These are phyloP conservation scores for Chalciporus chontae DNA, from an alignment of 768 basidiomycete genomes.

Conservation along the genomic window DNA sequence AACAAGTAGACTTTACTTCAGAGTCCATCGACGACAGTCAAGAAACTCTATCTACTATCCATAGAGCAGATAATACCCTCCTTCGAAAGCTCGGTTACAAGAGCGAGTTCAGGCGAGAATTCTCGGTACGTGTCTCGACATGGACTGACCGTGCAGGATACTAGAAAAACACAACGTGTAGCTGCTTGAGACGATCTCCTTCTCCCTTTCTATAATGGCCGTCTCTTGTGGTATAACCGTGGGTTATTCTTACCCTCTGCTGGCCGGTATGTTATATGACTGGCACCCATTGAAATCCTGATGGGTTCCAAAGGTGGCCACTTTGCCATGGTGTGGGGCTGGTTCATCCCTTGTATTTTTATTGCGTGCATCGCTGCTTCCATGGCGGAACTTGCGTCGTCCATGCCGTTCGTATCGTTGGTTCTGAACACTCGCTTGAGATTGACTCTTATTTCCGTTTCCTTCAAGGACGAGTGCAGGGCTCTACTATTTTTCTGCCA, in stretches of 20 bases:
- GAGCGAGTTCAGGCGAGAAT: slow-evolving; percentile 25
- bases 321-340: slow-evolving; percentile 23
- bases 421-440: neutral
- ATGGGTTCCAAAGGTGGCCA: slow-evolving; percentile 4
- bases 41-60: slow-evolving; percentile 7
- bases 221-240: slow-evolving; percentile 21
- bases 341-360: slow-evolving; percentile 22
- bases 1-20: neutral
- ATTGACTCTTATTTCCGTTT: neutral
- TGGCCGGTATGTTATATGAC: slow-evolving; percentile 6
- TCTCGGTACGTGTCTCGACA: slow-evolving; percentile 18
- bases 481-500: slow-evolving; percentile 28
- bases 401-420: slow-evolving; percentile 16
- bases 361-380: slow-evolving; percentile 17
- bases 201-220: slow-evolving; percentile 22
- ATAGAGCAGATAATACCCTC: slow-evolving; percentile 16
- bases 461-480: slow-evolving; percentile 21
- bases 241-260: slow-evolving; percentile 17
- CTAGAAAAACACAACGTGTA: neutral
- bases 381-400: slow-evolving; percentile 20
- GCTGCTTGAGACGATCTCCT: slow-evolving; percentile 24
- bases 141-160: neutral
- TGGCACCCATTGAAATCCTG: no score
- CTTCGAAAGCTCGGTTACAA: slow-evolving; percentile 24
- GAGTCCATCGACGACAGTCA: slow-evolving; percentile 3